Percentiles rank a stretch among this genome's conserved stretches.
phyloP scores from a whole-genome alignment of 441 rosid genomes.

The Corymbia calophylla region DNA sequence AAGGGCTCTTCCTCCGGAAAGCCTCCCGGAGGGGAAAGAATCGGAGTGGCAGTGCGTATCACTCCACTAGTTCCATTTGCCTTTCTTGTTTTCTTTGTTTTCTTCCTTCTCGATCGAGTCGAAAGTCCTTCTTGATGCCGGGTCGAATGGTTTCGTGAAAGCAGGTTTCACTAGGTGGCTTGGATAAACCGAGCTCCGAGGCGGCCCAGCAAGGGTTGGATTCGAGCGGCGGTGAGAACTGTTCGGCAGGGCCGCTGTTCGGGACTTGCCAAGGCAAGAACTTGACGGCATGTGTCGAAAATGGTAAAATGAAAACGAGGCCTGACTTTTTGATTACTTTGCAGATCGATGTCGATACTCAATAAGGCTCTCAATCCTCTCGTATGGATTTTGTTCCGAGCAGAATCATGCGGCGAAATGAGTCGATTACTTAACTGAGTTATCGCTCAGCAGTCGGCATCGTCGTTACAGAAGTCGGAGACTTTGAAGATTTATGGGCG shows the following conservation, averaged over 20 bases:
- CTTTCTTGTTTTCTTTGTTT: not conserved
- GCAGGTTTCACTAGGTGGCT: not conserved
- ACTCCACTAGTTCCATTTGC: not conserved
- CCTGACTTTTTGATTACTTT: not conserved
- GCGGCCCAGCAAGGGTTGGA: not conserved
- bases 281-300: not conserved
- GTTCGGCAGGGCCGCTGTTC: not conserved
- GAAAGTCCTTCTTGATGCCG: not conserved
- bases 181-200: not conserved
- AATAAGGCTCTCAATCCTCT: not conserved
- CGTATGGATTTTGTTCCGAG: not conserved
- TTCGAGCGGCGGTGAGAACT: not conserved
- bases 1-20: not conserved
- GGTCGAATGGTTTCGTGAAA: not conserved
- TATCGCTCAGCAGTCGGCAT: not conserved
- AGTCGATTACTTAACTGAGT: not conserved
- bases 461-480: not conserved
- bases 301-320: not conserved
- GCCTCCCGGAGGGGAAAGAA: not conserved
- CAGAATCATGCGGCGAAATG: not conserved
- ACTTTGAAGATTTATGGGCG: no score
- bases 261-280: not conserved
- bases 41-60: not conserved
- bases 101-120: not conserved
- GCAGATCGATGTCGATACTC: not conserved